Evolutionary conservation across 768 basidiomycete genomes (phyloP), one percentile per base, ranked within the genome.

Genomic region (Hericium alpestre): DNA sequence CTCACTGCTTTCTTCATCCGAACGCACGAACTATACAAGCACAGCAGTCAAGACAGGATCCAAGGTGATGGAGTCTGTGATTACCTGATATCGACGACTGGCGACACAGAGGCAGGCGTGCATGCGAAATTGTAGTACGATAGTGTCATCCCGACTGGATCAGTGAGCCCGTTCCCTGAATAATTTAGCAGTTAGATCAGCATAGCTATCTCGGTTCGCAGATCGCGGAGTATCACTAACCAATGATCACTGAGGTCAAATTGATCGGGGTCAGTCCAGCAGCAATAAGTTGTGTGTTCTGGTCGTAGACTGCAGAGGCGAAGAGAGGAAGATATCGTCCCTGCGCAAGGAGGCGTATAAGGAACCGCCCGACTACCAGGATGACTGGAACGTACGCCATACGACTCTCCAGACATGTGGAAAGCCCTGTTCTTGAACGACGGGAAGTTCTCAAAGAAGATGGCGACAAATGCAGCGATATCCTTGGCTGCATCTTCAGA

Each of bases 361-460:
- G 22, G 46, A 25, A 18, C 6, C 39, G 12, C 25, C 49, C 39
- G 22, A 40, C 1, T 18, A 32, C 7, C 13, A 13, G 6, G 37
- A 4, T 20, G 58, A 57, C 52, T 11, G 37, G 3, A 18, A 67
- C 73, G 51, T 59, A 79, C 81, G 12, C 73, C 81, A 41, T 81
- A 81, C 4, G 79, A 80, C 67, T 82, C 70, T 13, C 74, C 73
- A 18, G 71, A 67, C 59, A 75, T 64, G 51, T 74, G 74, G 41
- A 74, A 69, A 2, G 72, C 65, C 3, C 86, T 72, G 2, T 84
- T 85, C 61, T 85, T 81, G 73, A 88, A 87, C 63, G 83, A 73
- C 56, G 69, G 74, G 65, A 90, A 90, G 57, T 82, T 76, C 62
- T 88, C 84, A 51, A 88, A 88, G 70, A 88, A 88, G 55, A 89